These are phyloP conservation scores for Colletotrichum destructivum DNA, from an alignment of 2,329 filamentous ascomycete species.

Conservation along the genomic window DNA sequence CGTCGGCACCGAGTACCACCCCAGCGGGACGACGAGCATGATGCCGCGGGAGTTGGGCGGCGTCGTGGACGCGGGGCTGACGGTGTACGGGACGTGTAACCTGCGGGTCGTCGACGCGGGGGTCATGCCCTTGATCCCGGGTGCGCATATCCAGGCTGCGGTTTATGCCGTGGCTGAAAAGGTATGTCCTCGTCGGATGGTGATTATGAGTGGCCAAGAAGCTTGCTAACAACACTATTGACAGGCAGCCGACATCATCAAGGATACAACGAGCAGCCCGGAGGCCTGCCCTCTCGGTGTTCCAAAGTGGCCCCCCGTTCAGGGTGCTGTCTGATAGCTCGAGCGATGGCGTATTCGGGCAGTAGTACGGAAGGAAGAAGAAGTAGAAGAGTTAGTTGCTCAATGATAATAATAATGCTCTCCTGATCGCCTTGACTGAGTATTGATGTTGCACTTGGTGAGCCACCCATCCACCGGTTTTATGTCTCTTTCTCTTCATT, in stretches of 20 bases:
- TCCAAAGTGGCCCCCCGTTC: conserved; percentile 16
- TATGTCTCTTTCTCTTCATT: background rate
- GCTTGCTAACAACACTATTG: conserved; percentile 33
- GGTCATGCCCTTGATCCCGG: conserved; percentile 64
- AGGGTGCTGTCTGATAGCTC: background rate
- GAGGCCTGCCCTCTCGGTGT: conserved; percentile 12
- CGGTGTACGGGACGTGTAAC: conserved; percentile 64
- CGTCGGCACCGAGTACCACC: conserved; percentile 58
- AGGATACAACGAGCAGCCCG: conserved; percentile 44
- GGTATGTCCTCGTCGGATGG: conserved; percentile 47
- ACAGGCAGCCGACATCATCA: conserved; percentile 64
- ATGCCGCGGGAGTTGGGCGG: conserved; percentile 60
- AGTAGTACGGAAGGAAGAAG: background rate
- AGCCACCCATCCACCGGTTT: too few relatives aligned
- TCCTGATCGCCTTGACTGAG: background rate
- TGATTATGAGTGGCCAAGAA: background rate
- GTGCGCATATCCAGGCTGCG: conserved; percentile 65
- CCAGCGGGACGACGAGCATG: conserved; percentile 63
- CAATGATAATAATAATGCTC: background rate
- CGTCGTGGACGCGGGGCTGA: conserved; percentile 59
- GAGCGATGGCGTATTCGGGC: background rate
- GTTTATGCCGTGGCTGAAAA: conserved; percentile 69
- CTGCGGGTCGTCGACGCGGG: conserved; percentile 66
- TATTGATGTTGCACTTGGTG: background rate
- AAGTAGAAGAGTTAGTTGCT: background rate